Evolutionary conservation across 2,329 filamentous ascomycete species (phyloP).

Genomic region (Xylariaceae sp.): DNA sequence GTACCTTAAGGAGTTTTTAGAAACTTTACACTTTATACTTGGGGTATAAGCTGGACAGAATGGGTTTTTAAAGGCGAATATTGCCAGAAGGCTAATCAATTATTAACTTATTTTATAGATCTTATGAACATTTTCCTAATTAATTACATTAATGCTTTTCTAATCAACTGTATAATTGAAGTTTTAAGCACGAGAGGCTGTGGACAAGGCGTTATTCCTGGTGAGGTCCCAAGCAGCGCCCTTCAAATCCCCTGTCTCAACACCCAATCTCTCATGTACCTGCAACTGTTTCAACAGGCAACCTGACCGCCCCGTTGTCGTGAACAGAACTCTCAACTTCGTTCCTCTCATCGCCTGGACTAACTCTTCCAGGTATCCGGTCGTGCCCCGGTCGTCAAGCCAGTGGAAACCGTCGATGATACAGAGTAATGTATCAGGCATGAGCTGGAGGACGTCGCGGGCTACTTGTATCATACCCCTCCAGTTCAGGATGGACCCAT

Average conservation of each 20-base stretch:
- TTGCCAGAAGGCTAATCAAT: background rate
- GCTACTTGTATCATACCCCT: conserved; percentile 14
- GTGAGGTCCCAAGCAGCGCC: conserved; percentile 2
- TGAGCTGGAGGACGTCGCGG: conserved; percentile 18
- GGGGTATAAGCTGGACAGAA: too few relatives aligned
- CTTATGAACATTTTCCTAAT: too few relatives aligned
- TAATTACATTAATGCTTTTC: background rate
- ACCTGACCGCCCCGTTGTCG: conserved; percentile 19
- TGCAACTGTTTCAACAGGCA: conserved; percentile 16
- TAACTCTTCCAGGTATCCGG: conserved; percentile 17
- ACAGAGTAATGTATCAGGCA: conserved; percentile 20
- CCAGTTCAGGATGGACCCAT: conserved; percentile 22
- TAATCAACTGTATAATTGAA: background rate
- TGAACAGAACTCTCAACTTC: conserved; percentile 21
- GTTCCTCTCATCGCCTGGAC: conserved; percentile 12
- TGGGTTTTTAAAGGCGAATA: background rate
- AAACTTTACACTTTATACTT: background rate
- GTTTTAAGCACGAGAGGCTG: background rate
- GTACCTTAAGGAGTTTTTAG: background rate
- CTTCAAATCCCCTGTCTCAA: conserved; percentile 6
- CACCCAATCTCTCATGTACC: background rate
- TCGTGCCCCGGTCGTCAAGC: conserved; percentile 18
- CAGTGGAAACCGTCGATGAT: conserved; percentile 22
- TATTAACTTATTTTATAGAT: background rate
- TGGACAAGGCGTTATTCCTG: too few relatives aligned